Evolutionary conservation across 345 rosid species (phyloP), one percentile per base, ranked within the genome.

Genomic region (Orychophragmus violaceus): DNA sequence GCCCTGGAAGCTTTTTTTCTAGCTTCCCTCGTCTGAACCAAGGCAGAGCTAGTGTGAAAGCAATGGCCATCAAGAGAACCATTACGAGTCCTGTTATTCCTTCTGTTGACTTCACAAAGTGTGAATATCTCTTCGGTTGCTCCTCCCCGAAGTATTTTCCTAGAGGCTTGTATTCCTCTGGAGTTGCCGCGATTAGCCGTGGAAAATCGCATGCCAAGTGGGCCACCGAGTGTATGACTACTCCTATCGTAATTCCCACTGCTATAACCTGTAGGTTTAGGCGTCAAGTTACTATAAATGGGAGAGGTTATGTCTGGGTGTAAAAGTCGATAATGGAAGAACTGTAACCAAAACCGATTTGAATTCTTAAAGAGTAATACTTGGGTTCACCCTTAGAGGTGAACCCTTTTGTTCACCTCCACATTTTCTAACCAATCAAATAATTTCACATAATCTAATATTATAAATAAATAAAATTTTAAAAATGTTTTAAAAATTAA

Each of bases 161-260:
- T 75, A 85, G 74, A 0, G 82, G 84, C 69, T 52, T 44, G 68
- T 87, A 88, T 64, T 74, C 56, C 6, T 76, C 81, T 6, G 76
- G 78, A 29, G 76, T 78, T 24, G 91, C 95, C 1, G 44, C 37
- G 11, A 88, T 69, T 4, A 88, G 82, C 5, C 80, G 69, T 56
- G 95, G 95, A 58, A 88, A 88, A 52, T 85, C 95, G 3, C 95
- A 88, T 0, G 86, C 66, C 64, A 85, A 63, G 75, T 85, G 95
- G 5, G 81, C 25, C 33, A 81, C 72, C 6, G 69, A 75, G 42
- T 88, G 95, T 49, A 82, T 72, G 8, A 82, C 85, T 55, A 85
- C 89, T 46, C 89, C 95, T 22, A 82, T 24, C 1, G 81, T 30
- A 30, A 88, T 79, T 25, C 71, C 95, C 51, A 77, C 60, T 16